Percentiles rank a stretch among this genome's conserved stretches.
phyloP scores from a whole-genome alignment of 208 protist genomes.

The Crithidia thermophila region DNA sequence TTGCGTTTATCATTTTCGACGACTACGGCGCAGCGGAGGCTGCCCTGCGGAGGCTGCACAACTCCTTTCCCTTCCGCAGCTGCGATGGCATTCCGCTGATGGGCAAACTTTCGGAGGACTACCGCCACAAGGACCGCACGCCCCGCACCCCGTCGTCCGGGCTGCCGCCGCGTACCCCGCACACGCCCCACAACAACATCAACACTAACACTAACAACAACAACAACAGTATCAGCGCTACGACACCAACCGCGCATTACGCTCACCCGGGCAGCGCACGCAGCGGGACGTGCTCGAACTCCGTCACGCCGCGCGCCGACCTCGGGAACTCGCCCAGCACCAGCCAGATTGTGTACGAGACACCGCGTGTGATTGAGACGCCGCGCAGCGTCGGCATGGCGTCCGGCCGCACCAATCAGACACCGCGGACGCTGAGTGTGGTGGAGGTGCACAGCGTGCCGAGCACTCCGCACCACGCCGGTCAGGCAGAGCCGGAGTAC shows the following conservation, averaged over 20 bases:
- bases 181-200: slow-evolving; percentile 6
- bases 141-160: not conserved
- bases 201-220: not conserved
- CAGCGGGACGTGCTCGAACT: not conserved
- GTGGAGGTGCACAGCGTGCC: slow-evolving; percentile 11
- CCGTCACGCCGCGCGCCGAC: slow-evolving; percentile 1
- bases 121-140: slow-evolving; percentile 1
- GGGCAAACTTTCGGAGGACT: slow-evolving; percentile 32
- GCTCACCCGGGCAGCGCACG: not conserved
- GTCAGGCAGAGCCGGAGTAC: not conserved
- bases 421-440: not conserved
- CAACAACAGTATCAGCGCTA: not conserved
- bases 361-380: slow-evolving; percentile 6
- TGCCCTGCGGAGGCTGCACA: slow-evolving; percentile 42
- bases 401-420: slow-evolving; percentile 6
- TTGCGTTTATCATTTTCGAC: slow-evolving; percentile 53
- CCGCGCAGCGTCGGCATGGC: slow-evolving; percentile 12
- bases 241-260: not conserved
- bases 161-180: slow-evolving; percentile 9
- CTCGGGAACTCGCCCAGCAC: not conserved
- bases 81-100: slow-evolving; percentile 50
- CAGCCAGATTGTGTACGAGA: not conserved
- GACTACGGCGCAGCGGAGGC: slow-evolving; percentile 37
- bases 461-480: not conserved
- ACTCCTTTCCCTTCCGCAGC: slow-evolving; percentile 38